Evolutionary conservation across 495 filamentous ascomycete species (phyloP), one percentile per base, ranked within the genome.

Genomic region (Trichocladium uniseriatum): DNA sequence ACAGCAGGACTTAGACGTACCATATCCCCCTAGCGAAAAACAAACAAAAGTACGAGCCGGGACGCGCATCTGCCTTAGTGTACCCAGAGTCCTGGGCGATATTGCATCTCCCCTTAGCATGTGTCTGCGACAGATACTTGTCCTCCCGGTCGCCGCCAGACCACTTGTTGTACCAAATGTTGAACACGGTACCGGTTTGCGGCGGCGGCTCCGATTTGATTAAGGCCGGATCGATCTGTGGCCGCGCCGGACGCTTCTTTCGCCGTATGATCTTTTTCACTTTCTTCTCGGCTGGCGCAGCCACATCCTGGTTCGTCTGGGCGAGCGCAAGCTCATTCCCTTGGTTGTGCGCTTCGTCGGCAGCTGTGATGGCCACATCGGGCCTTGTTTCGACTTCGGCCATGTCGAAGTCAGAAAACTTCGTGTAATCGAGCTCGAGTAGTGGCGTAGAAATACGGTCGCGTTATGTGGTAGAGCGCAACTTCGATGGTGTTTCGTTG

Each of bases 71-170:
- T 10, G 87, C 92, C 49, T 80, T 78, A 8, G 92, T 98, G 61
- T 94, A 97, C 13, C 92, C 92, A 9, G 76, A 79, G 63, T 98
- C 92, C 32, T 70, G 76, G 3, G 80, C 79, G 24, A 97, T 72
- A 60, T 88, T 89, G 70, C 89, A 95, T 28, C 94, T 82, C 5
- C 77, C 77, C 27, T 80, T 74, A 0, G 92, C 90, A 42, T 67
- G 57, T 1, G 69, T 73, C 59, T 95, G 84, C 15, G 82, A 82
- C 5, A 86, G 78, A 56, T 92, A 89, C 50, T 85, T 84, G 71
- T 95, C 90, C 57, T 95, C 91, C 36, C 90, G 82, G 65, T 98
- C 90, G 49, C 94, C 91, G 43, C 91, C 92, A 6, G 79, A 80
- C 89, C 89, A 95, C 66, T 94, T 95, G 69, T 92, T 94, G 64